Evolutionary conservation across 2,329 filamentous ascomycete genomes (phyloP).

Genomic region (Penicillium polonicum): DNA sequence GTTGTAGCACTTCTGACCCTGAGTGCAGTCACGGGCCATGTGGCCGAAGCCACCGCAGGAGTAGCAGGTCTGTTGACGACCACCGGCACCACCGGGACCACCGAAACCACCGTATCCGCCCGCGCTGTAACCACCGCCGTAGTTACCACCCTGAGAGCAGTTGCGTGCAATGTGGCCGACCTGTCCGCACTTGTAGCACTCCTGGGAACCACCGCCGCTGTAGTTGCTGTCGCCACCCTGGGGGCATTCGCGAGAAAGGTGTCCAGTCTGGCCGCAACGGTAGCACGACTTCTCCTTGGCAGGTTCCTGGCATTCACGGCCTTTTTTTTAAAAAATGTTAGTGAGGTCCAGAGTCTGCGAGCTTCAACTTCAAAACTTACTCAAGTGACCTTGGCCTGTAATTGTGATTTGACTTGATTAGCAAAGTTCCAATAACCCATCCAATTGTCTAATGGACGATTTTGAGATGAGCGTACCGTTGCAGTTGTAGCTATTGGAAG

Average conservation of each 20-base stretch:
- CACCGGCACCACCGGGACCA: slow-evolving; percentile 53
- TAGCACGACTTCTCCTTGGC: slow-evolving; percentile 78
- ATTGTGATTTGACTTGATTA: slow-evolving; percentile 25
- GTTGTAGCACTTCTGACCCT: slow-evolving; percentile 99
- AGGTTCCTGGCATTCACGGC: slow-evolving; percentile 86
- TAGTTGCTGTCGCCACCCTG: slow-evolving; percentile 47
- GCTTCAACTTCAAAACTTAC: slow-evolving; percentile 52
- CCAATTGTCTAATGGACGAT: neutral
- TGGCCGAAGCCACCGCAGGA: slow-evolving; percentile 96
- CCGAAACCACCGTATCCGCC: slow-evolving; percentile 51
- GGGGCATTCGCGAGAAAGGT: slow-evolving; percentile 80
- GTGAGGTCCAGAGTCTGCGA: slow-evolving; percentile 3
- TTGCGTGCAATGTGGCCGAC: slow-evolving; percentile 88
- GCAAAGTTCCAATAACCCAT: slow-evolving; percentile 22
- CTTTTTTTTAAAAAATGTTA: slow-evolving; percentile 47
- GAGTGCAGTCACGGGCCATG: slow-evolving; percentile 97
- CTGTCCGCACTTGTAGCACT: slow-evolving; percentile 99
- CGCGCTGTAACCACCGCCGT: slow-evolving; percentile 45
- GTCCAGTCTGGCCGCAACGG: slow-evolving; percentile 70
- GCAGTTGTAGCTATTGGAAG: slow-evolving; percentile 69
- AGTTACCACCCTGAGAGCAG: slow-evolving; percentile 53
- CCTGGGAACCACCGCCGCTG: slow-evolving; percentile 54
- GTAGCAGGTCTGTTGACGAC: slow-evolving; percentile 84
- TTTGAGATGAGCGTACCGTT: slow-evolving; percentile 56
- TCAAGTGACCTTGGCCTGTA: slow-evolving; percentile 70